These are phyloP conservation scores for Rubia balearica DNA, from an alignment of 305 asterid species.

Conservation along the genomic window DNA sequence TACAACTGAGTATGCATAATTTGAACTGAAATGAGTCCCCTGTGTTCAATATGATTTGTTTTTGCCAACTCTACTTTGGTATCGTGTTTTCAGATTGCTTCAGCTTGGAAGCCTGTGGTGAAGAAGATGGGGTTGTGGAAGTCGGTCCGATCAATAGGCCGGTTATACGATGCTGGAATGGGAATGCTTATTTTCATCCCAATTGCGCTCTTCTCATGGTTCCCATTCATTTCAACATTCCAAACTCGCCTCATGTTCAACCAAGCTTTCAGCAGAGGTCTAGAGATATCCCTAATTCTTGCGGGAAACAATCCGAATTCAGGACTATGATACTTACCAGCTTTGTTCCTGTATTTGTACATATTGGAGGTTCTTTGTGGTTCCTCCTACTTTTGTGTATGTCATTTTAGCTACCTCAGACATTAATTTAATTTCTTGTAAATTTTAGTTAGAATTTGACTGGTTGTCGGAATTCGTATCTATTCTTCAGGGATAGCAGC, in stretches of 20 bases:
- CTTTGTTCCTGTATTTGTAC: background rate
- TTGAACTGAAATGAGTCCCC: background rate
- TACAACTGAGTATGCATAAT: background rate
- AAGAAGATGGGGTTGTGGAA: slow-evolving; percentile 93
- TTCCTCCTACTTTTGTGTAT: background rate
- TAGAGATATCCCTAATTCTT: slow-evolving; percentile 93
- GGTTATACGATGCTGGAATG: slow-evolving; percentile 84
- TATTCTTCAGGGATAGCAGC: background rate
- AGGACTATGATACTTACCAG: slow-evolving; percentile 29
- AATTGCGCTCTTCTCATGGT: slow-evolving; percentile 83
- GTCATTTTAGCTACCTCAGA: background rate
- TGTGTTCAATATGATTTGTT: background rate
- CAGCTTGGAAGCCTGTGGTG: slow-evolving; percentile 87
- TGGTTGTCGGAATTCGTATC: no score
- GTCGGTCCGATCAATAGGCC: slow-evolving; percentile 78
- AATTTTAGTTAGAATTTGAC: background rate
- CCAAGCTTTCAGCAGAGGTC: slow-evolving; percentile 97
- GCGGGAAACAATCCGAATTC: slow-evolving; percentile 92
- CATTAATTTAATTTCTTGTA: background rate
- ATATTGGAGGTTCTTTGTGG: background rate
- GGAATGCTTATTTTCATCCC: slow-evolving; percentile 87
- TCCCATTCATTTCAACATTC: slow-evolving; percentile 90
- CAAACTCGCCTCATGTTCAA: slow-evolving; percentile 98
- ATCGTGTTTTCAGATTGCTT: slow-evolving; percentile 48
- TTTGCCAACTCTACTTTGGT: background rate